Base-by-base conservation (phyloP, 352 stramenopile genomes). In the Pythium scleroteichum region DNA sequence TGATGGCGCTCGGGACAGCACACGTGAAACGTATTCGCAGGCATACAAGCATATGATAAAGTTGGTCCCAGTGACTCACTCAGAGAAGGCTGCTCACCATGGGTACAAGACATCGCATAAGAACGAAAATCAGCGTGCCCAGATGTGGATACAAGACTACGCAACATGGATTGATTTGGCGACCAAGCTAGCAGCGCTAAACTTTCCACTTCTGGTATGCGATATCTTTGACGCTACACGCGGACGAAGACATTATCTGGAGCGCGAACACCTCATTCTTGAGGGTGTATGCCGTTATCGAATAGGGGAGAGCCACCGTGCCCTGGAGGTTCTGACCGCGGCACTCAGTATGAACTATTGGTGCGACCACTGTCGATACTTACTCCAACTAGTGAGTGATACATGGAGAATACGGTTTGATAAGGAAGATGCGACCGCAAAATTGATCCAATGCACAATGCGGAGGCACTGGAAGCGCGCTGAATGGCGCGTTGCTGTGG, bases 41-140 rank as follows among this genome's bases (percentile, higher is more conserved):
- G 81, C 81, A 2, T 91, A 91, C 52, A 79, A 74, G 64, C 62
- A 68, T 8, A 71, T 89, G 68, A 72, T 87, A 41, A 48, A 38
- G 20, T 54, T 88, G 29, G 74, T 68, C 13, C 78, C 81, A 23
- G 55, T 76, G 12, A 73, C 74, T 9, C 16, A 38, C 5, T 88
- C 78, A 0, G 81, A 90, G 48, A 90, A 86, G 22, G 59, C 54
- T 1, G 81, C 76, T 3, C 78, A 88, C 49, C 69, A 57, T 17
- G 59, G 87, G 12, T 87, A 84, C 62, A 82, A 73, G 19, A 87
- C 75, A 24, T 90, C 83, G 0, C 65, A 78, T n/a, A 87, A 87
- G 44, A 88, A 78, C 47, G 77, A 88, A 59, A 77, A 61, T 40
- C 66, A 87, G 16, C 77, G 83, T 3, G 66, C 78, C 0, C 53